Percentiles rank a stretch among this genome's conserved stretches.
Evolutionary conservation across 768 basidiomycete species (phyloP).

Genomic region (Butyriboletus loyo): DNA sequence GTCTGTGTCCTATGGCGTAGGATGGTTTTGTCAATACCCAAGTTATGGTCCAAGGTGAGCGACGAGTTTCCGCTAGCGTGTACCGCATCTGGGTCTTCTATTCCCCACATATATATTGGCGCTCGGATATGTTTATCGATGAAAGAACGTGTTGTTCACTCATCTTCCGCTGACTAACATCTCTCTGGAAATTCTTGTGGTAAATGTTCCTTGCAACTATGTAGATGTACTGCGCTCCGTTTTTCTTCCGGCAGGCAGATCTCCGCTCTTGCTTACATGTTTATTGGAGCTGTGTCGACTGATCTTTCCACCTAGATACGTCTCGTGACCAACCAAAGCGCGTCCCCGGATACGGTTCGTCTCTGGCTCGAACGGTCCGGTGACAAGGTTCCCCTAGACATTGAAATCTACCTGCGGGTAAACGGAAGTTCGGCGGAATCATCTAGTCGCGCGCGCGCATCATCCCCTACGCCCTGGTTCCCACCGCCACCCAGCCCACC

Average conservation of each 20-base stretch:
- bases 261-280: neutral
- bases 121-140: constrained; percentile 16
- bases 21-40: constrained; percentile 62
- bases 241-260: neutral
- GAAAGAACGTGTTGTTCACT: constrained; percentile 10
- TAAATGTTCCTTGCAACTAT: neutral
- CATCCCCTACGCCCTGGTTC: constrained; percentile 33
- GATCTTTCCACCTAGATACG: constrained; percentile 51
- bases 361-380: constrained; percentile 84
- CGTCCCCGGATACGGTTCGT: constrained; percentile 75
- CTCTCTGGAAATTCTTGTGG: neutral
- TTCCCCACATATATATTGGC: constrained; percentile 12
- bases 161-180: neutral
- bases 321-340: constrained; percentile 62
- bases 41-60: constrained; percentile 75
- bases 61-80: neutral
- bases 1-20: constrained; percentile 68
- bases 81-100: constrained; percentile 1
- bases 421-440: constrained; percentile 28
- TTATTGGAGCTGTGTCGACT: neutral
- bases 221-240: neutral
- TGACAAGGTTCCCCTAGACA: constrained; percentile 64
- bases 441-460: constrained; percentile 22
- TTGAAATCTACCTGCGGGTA: constrained; percentile 73
- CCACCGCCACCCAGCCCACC: constrained; percentile 30